Conservation (phyloP, 768 basidiomycete genomes). For the Trametes maxima region DNA sequence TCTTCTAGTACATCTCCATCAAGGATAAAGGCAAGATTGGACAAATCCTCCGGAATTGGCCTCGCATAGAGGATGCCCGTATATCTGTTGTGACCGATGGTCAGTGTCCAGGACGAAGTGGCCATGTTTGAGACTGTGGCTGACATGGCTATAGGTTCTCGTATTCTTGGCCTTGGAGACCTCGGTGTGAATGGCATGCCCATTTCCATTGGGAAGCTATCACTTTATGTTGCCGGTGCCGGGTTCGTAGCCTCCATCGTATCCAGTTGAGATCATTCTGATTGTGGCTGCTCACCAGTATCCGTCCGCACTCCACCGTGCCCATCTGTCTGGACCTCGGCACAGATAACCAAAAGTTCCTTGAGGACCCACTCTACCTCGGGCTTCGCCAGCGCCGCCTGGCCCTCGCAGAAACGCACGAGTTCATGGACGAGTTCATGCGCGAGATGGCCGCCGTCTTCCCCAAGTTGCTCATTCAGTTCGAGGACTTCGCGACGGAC, state of each 20-base stretch:
- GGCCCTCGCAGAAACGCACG: slow-evolving; percentile 64
- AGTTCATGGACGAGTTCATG: slow-evolving; percentile 96
- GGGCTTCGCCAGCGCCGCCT: slow-evolving; percentile 76
- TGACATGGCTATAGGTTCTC: slow-evolving; percentile 55
- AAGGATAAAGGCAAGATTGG: slow-evolving; percentile 83
- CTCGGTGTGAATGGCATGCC: slow-evolving; percentile 85
- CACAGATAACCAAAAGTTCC: slow-evolving; percentile 78
- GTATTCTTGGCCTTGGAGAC: slow-evolving; percentile 88
- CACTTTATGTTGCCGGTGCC: slow-evolving; percentile 87
- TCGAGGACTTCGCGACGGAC: slow-evolving; percentile 93
- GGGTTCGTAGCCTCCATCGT: slow-evolving; percentile 51
- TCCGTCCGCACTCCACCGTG: slow-evolving; percentile 75
- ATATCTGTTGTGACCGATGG: slow-evolving; percentile 95
- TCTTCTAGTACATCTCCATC: slow-evolving; percentile 71
- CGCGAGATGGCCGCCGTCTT: slow-evolving; percentile 70
- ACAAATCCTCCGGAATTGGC: slow-evolving; percentile 71
- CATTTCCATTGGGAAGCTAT: slow-evolving; percentile 91
- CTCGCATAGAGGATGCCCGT: slow-evolving; percentile 70
- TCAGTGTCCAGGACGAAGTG: slow-evolving; percentile 28
- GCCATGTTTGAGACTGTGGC: not conserved
- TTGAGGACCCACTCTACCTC: slow-evolving; percentile 89
- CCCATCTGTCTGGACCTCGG: slow-evolving; percentile 90
- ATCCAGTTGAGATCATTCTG: not conserved
- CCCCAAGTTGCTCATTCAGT: slow-evolving; percentile 85
- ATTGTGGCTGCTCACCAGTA: slow-evolving; percentile 41